phyloP scores from a whole-genome alignment of 192 early-diverging fungal genomes.

The Haplosporangium gracile region DNA sequence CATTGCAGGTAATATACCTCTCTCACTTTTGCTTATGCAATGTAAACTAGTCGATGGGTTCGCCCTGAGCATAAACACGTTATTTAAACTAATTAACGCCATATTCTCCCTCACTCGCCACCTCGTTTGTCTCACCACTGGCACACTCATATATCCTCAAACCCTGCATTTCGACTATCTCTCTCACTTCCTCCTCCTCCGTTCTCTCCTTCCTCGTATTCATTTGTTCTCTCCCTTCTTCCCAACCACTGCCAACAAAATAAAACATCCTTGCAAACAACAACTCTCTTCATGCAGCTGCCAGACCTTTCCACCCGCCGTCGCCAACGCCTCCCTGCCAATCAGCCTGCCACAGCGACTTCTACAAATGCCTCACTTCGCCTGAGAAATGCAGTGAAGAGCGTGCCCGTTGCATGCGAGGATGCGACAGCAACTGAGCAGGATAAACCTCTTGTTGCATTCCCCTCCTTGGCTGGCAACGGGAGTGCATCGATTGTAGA shows the following conservation, averaged over 20 bases:
- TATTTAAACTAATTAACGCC: not conserved
- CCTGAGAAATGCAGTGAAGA: conserved; percentile 9
- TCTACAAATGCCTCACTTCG: conserved; percentile 36
- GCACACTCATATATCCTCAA: too few relatives aligned
- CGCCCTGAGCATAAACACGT: not conserved
- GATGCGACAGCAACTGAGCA: not conserved
- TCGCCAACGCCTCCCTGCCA: conserved; percentile 23
- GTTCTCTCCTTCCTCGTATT: too few relatives aligned
- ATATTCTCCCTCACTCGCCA: not conserved
- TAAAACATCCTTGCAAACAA: not conserved
- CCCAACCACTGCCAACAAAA: not conserved
- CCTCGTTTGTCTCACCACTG: too few relatives aligned
- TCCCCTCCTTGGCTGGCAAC: too few relatives aligned
- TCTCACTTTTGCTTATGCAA: not conserved
- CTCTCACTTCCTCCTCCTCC: too few relatives aligned
- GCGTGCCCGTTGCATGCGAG: not conserved
- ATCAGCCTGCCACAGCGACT: conserved; percentile 35
- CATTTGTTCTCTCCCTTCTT: not conserved
- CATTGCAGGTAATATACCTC: not conserved
- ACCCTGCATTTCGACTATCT: too few relatives aligned
- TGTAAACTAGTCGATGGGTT: not conserved
- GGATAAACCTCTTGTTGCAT: not conserved
- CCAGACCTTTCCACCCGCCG: not conserved
- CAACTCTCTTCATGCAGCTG: not conserved
- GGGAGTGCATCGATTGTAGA: too few relatives aligned